A percentile compares a stretch with the other conserved stretches of the same genome.
Conservation (phyloP, 176 grass and related monocot species). For the Pontederia crassipes region DNA sequence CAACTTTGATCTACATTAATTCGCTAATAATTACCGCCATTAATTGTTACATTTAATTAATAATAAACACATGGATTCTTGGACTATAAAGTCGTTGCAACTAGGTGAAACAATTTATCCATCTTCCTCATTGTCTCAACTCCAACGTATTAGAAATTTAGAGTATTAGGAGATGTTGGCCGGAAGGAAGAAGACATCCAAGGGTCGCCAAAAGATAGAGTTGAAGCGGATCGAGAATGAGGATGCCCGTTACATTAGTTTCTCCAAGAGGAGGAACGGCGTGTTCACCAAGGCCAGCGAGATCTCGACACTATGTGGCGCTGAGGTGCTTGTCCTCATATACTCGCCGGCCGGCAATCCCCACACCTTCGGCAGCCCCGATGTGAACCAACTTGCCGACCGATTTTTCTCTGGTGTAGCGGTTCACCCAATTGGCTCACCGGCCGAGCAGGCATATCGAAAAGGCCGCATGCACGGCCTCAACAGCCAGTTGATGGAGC, state of each 20-base stretch:
- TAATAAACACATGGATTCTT: too few species aligned
- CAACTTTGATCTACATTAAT: too few species aligned
- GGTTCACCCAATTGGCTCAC: background rate
- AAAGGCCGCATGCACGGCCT: background rate
- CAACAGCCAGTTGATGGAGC: background rate
- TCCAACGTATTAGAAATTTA: too few species aligned
- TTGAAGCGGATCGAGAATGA: conserved; percentile 24
- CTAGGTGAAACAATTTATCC: too few species aligned
- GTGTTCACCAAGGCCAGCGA: conserved; percentile 29
- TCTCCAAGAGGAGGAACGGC: conserved; percentile 22
- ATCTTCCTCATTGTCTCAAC: too few species aligned
- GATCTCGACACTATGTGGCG: conserved; percentile 29
- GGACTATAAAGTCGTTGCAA: too few species aligned
- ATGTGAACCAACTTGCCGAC: background rate
- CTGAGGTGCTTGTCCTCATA: conserved; percentile 15
- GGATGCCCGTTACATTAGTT: conserved; percentile 23
- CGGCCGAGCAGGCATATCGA: background rate
- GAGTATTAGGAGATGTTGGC: too few species aligned
- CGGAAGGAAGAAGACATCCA: too few species aligned
- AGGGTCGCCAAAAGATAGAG: conserved; percentile 15
- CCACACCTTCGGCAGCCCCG: conserved; percentile 21
- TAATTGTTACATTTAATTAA: too few species aligned
- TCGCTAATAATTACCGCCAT: too few species aligned
- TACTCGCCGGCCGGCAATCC: conserved; percentile 23
- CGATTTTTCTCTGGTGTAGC: conserved; percentile 9